Evolutionary conservation across 2,329 filamentous ascomycete genomes (phyloP), one percentile per base, ranked within the genome.

Genomic region (Achaetomium macrosporum): DNA sequence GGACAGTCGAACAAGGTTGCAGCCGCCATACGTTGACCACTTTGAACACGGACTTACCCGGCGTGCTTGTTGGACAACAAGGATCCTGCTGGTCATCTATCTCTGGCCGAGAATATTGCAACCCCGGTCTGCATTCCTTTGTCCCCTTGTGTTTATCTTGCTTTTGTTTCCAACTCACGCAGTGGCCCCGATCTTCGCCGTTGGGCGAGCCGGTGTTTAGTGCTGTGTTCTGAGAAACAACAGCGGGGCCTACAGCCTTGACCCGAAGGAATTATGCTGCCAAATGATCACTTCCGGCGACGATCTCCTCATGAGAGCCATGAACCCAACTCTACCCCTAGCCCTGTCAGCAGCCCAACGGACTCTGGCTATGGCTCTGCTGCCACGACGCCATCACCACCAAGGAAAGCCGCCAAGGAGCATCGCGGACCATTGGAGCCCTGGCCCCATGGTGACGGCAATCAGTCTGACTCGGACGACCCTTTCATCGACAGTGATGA

Each of bases 301-400:
- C 53, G 40, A 16, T 31, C 48, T 25, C 58, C 53, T 17, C 57
- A 55, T 42, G 49, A 56, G 47, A 51, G 44, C 19, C 55, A 55
- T 8, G 51, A 40, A 40, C 43, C 33, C 41, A 54, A 55, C 49
- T 55, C 54, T 12, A 15, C 35, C 10, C 35, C 54, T 56, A 29
- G 57, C 35, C 17, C 50, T 40, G 19, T 47, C 35, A 13, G 20
- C 16, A 59, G 56, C 17, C 57, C 60, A 4, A 16, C 55, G 19
- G 62, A 64, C 30, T 62, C 62, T 5, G 62, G 61, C 15, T 64
- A 63, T 37, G 59, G 50, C 49, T 63, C 61, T 17, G 52, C 48
- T 13, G 40, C 51, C n/a, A 19, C 55, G 1, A 43, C 45, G 4
- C 54, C 57, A 11, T 16, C 20, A n/a, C 46, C 56, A 1, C 49